Conservation (phyloP, 1,284 basidiomycete genomes). For the Naganishia sp. region DNA sequence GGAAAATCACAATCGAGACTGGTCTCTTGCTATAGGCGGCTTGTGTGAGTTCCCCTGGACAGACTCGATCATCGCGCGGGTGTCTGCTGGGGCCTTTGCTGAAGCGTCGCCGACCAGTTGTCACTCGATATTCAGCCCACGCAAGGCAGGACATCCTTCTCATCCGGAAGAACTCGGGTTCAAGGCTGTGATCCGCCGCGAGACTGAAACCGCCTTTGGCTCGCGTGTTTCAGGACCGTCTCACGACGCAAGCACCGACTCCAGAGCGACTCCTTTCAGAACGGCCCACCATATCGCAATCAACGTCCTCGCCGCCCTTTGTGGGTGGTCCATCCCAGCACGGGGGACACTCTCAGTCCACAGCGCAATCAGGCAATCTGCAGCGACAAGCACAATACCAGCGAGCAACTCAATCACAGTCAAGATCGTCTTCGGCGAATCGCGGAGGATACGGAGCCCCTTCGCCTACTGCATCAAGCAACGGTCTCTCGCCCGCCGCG, state of each 20-base stretch:
- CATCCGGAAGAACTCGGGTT: background rate
- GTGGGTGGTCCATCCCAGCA: constrained; percentile 18
- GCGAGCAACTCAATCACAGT: constrained; percentile 17
- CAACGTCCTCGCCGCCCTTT: constrained; percentile 31
- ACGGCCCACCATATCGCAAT: constrained; percentile 26
- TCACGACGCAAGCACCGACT: background rate
- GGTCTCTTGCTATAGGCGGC: background rate
- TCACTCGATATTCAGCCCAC: constrained; percentile 13
- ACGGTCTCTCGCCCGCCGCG: constrained; percentile 25
- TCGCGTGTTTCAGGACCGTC: background rate
- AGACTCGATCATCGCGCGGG: background rate
- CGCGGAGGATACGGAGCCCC: constrained; percentile 21
- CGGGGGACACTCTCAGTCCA: constrained; percentile 7
- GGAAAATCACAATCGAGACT: background rate
- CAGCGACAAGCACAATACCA: constrained; percentile 26
- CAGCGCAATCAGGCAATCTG: constrained; percentile 8
- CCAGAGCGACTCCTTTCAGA: constrained; percentile 6
- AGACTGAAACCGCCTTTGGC: background rate
- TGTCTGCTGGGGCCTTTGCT: background rate
- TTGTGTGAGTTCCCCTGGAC: background rate
- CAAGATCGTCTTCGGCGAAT: constrained; percentile 23
- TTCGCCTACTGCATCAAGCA: constrained; percentile 12
- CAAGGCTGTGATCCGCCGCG: background rate
- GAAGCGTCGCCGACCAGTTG: background rate
- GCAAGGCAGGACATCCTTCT: constrained; percentile 4